Conservation (phyloP, 2,329 filamentous ascomycete genomes). For the Pseudogymnoascus sp. region DNA sequence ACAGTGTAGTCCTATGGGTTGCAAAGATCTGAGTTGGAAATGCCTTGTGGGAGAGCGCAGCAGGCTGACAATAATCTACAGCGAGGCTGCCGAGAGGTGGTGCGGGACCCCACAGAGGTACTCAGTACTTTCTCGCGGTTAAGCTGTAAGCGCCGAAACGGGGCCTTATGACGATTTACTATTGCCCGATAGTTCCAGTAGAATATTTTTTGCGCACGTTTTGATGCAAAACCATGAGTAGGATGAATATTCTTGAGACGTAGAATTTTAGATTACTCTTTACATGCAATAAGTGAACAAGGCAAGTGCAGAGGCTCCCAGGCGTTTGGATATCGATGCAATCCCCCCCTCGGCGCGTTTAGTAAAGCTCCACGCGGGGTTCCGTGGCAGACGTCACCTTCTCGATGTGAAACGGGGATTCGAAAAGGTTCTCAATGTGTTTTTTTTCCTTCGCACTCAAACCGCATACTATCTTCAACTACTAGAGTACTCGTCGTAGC, state of each 20-base stretch:
- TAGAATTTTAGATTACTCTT: not conserved
- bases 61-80: conserved; percentile 9
- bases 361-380: not conserved
- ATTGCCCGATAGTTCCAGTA: too few species aligned
- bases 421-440: not conserved
- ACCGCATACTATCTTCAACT: not conserved
- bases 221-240: not conserved
- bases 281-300: not conserved
- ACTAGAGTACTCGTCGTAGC: not conserved
- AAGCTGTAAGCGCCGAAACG: not conserved
- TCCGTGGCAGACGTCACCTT: not conserved
- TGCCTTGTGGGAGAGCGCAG: conserved; percentile 3
- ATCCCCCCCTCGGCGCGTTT: not conserved
- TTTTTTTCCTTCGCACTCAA: too few species aligned
- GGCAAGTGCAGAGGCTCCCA: not conserved
- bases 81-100: conserved; percentile 6
- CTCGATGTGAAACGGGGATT: too few species aligned
- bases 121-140: conserved; percentile 5
- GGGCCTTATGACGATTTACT: not conserved
- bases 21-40: not conserved
- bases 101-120: conserved; percentile 4
- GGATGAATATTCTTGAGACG: not conserved
- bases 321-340: not conserved
- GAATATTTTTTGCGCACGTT: not conserved
- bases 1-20: not conserved